phyloP scores from a whole-genome alignment of 192 early-diverging fungal species.

The Mortierella hygrophila region DNA sequence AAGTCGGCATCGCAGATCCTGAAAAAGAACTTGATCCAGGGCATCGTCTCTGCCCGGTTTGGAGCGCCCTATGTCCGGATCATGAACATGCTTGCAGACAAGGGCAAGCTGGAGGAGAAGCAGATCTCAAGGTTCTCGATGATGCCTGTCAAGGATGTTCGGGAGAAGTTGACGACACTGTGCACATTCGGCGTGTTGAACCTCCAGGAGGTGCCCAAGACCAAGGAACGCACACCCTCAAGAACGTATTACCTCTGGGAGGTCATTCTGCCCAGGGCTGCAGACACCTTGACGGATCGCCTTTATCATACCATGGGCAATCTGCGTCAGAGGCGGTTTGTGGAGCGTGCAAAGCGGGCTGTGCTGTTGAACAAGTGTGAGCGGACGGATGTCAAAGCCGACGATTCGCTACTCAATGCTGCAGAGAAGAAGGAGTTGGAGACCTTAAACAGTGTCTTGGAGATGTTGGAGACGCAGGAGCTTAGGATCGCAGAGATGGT shows the following conservation, averaged over 20 bases:
- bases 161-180: constrained; percentile 70
- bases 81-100: constrained; percentile 74
- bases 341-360: constrained; percentile 63
- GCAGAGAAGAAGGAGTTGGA: constrained; percentile 64
- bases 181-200: constrained; percentile 52
- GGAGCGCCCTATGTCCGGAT: constrained; percentile 73
- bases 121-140: constrained; percentile 73
- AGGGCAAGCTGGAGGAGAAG: constrained; percentile 84
- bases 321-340: constrained; percentile 62
- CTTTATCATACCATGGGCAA: constrained; percentile 72
- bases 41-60: constrained; percentile 69
- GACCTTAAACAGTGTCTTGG: constrained; percentile 54
- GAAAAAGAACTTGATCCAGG: constrained; percentile 68
- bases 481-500: constrained; percentile 59
- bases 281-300: constrained; percentile 61
- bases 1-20: constrained; percentile 65
- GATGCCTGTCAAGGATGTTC: constrained; percentile 72
- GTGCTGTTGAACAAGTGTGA: constrained; percentile 72
- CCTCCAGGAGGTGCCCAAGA: constrained; percentile 77
- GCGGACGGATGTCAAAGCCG: constrained; percentile 72
- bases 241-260: constrained; percentile 82
- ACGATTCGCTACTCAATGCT: constrained; percentile 63
- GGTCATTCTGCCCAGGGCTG: constrained; percentile 65
- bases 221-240: constrained; percentile 79
- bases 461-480: constrained; percentile 64